phyloP scores from a whole-genome alignment of 768 basidiomycete species.

The Pisolithus orientalis region DNA sequence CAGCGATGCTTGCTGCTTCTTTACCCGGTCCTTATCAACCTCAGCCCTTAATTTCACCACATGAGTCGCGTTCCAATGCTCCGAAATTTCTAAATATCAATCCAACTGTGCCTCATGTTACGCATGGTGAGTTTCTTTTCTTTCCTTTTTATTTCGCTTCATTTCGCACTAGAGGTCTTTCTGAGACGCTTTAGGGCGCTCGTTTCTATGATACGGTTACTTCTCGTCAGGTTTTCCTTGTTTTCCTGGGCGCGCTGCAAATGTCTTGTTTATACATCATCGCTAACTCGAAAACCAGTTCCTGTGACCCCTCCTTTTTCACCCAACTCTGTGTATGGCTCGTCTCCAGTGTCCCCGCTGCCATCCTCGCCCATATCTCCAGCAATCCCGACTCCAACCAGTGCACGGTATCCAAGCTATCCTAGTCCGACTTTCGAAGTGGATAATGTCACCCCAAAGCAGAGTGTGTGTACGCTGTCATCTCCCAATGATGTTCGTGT shows the following conservation, averaged over 20 bases:
- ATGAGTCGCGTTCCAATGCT: constrained; percentile 26
- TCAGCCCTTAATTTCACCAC: not conserved
- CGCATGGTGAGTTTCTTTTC: constrained; percentile 24
- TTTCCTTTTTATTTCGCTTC: not conserved
- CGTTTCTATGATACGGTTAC: too few relatives aligned
- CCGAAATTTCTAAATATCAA: constrained; percentile 45
- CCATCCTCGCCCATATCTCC: constrained; percentile 19
- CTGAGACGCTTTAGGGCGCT: too few relatives aligned
- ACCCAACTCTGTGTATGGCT: constrained; percentile 26
- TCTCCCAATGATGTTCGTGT: constrained; percentile 20
- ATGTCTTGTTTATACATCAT: not conserved
- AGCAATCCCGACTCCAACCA: constrained; percentile 8
- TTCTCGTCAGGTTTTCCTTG: too few relatives aligned
- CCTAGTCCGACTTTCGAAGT: constrained; percentile 10
- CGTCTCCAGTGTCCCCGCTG: constrained; percentile 30
- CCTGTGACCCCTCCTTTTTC: constrained; percentile 29
- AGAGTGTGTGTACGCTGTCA: constrained; percentile 13
- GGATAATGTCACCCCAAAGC: constrained; percentile 3
- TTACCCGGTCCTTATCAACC: constrained; percentile 6
- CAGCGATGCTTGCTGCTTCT: constrained; percentile 40
- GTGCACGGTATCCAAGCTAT: constrained; percentile 11
- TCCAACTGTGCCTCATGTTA: constrained; percentile 21
- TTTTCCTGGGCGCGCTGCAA: too few relatives aligned
- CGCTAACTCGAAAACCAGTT: constrained; percentile 9
- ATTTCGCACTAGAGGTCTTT: not conserved